Conservation (phyloP, 2,329 filamentous ascomycete genomes). For the Pseudovirgaria hyperparasitica region DNA sequence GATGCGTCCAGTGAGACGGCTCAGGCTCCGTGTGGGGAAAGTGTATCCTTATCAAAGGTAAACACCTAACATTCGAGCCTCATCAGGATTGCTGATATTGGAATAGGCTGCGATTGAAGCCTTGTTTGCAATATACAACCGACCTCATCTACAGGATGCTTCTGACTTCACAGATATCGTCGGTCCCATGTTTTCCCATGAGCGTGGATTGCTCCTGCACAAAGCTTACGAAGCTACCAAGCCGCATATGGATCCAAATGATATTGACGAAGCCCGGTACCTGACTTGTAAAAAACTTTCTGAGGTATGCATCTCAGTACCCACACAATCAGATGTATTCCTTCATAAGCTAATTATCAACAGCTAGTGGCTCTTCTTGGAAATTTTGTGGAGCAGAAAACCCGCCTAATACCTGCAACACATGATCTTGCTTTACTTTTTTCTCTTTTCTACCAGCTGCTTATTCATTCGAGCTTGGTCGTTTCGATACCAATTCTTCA, state of each 20-base stretch:
- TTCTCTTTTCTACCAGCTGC: slow-evolving; percentile 63
- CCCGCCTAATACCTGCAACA: slow-evolving; percentile 49
- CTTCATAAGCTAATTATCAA: slow-evolving; percentile 8
- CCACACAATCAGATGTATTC: slow-evolving; percentile 5
- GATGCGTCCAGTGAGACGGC: slow-evolving; percentile 22
- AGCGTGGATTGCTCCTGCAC: slow-evolving; percentile 57
- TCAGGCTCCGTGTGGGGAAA: slow-evolving; percentile 8
- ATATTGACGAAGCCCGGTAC: slow-evolving; percentile 87
- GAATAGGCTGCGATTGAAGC: slow-evolving; percentile 59
- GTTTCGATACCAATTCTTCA: slow-evolving; percentile 89
- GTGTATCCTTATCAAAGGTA: neutral
- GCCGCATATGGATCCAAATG: slow-evolving; percentile 63
- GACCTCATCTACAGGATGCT: slow-evolving; percentile 55
- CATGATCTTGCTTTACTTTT: slow-evolving; percentile 65
- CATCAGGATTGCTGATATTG: slow-evolving; percentile 9
- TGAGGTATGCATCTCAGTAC: slow-evolving; percentile 47
- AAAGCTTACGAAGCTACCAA: slow-evolving; percentile 69
- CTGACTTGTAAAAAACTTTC: slow-evolving; percentile 86
- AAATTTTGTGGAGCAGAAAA: slow-evolving; percentile 70
- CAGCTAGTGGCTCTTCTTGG: slow-evolving; percentile 78
- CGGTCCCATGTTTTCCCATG: slow-evolving; percentile 63
- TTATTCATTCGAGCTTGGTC: slow-evolving; percentile 75
- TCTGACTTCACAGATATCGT: slow-evolving; percentile 69
- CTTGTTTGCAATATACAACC: slow-evolving; percentile 68
- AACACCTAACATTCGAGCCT: neutral